Conservation (phyloP, 495 filamentous ascomycete genomes). For the Penicillium cosmopolitanum region DNA sequence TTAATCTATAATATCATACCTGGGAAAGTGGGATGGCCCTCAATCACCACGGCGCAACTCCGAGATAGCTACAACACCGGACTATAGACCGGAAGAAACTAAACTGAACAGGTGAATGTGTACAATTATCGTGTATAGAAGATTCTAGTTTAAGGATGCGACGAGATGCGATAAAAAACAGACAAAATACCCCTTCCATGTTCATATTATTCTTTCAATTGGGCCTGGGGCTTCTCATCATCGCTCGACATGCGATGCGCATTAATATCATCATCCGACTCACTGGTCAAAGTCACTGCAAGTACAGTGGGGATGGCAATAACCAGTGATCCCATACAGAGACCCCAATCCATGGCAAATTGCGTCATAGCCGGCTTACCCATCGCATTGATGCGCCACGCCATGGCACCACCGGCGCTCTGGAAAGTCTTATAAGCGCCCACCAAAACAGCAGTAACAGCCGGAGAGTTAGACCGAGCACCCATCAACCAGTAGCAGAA, state of each 20-base stretch:
- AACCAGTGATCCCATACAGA: constrained; percentile 67
- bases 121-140: background rate
- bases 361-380: constrained; percentile 62
- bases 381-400: constrained; percentile 74
- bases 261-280: background rate
- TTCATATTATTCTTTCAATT: constrained; percentile 11
- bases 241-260: constrained; percentile 3
- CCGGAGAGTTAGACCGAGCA: constrained; percentile 80
- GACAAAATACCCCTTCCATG: background rate
- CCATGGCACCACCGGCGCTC: constrained; percentile 82
- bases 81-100: no score
- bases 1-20: background rate
- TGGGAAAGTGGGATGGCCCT: no score
- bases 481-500: constrained; percentile 89
- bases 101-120: no score
- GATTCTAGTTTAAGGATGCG: background rate
- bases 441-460: constrained; percentile 82
- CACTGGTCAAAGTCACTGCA: constrained; percentile 37
- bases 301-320: constrained; percentile 71
- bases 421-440: constrained; percentile 95
- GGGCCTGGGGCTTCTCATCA: constrained; percentile 9
- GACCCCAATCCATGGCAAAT: constrained; percentile 63
- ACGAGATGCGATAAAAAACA: background rate
- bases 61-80: no score
- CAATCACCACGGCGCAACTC: no score